Evolutionary conservation across 345 rosid genomes (phyloP).

Genomic region (Combretum micranthum): DNA sequence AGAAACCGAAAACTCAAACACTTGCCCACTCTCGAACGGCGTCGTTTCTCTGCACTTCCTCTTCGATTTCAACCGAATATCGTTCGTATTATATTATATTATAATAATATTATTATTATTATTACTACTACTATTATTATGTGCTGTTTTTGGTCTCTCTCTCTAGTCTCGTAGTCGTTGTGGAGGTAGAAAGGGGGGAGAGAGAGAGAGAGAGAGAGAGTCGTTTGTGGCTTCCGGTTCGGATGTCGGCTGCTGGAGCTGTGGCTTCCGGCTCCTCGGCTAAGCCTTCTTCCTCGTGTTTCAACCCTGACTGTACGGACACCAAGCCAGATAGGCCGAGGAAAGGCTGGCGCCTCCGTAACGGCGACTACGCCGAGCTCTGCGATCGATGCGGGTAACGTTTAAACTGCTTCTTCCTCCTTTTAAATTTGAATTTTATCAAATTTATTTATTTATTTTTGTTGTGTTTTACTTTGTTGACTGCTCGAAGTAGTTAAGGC

Average conservation of each 20-base stretch:
- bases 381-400: constrained; percentile 96
- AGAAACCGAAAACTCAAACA: neutral
- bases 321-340: constrained; percentile 44
- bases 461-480: neutral
- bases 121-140: too few relatives aligned
- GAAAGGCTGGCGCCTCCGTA: constrained; percentile 83
- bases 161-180: too few relatives aligned
- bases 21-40: constrained; percentile 5
- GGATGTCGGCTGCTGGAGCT: constrained; percentile 1
- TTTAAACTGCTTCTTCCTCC: neutral
- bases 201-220: too few relatives aligned
- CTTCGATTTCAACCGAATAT: too few relatives aligned
- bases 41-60: too few relatives aligned
- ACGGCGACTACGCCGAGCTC: constrained; percentile 79
- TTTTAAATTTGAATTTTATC: neutral
- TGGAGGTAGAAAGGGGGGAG: too few relatives aligned
- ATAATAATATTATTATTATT: too few relatives aligned
- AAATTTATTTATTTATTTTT: neutral
- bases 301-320: constrained; percentile 64
- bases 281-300: constrained; percentile 46
- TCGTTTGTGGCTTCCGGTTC: constrained; percentile 1
- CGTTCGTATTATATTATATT: too few relatives aligned
- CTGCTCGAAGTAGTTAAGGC: neutral
- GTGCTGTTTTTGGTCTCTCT: too few relatives aligned
- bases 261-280: constrained; percentile 13